Evolutionary conservation across 306 rosid species (phyloP).

Genomic region (Rosa persica): DNA sequence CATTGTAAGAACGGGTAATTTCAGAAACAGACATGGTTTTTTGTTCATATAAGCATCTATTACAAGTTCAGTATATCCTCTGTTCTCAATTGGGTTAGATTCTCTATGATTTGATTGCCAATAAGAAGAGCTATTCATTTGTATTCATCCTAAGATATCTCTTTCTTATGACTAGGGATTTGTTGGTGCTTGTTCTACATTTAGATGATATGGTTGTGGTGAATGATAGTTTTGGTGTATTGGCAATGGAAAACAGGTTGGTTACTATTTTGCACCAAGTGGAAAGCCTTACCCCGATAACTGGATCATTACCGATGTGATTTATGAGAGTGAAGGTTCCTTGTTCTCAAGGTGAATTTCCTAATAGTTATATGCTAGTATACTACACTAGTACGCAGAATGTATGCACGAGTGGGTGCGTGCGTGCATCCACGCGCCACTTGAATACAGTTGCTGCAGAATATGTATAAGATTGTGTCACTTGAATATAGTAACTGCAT

Average conservation of each 20-base stretch:
- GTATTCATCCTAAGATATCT: constrained; percentile 29
- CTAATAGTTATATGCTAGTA: not conserved
- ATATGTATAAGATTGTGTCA: not conserved
- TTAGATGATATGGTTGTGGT: constrained; percentile 33
- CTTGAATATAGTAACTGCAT: not conserved
- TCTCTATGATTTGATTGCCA: not conserved
- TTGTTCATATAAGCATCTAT: not conserved
- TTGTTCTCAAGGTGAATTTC: constrained; percentile 66
- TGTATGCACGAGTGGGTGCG: not conserved
- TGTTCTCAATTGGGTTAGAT: constrained; percentile 2
- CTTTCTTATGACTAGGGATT: constrained; percentile 29
- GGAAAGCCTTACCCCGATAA: constrained; percentile 99
- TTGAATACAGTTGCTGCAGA: not conserved
- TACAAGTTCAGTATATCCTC: not conserved
- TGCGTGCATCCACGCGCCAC: not conserved
- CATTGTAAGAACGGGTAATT: not conserved
- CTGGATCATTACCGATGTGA: constrained; percentile 91
- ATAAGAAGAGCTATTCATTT: constrained; percentile 18
- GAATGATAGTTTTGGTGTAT: constrained; percentile 44
- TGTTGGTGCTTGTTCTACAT: constrained; percentile 30
- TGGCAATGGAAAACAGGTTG: constrained; percentile 73
- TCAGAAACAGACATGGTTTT: not conserved
- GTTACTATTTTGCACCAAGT: constrained; percentile 99
- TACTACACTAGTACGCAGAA: not conserved
- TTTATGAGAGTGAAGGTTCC: constrained; percentile 85